Percentiles rank a stretch among this genome's conserved stretches.
phyloP scores from a whole-genome alignment of 2,329 filamentous ascomycete genomes.

The Botrytis fragariae region DNA sequence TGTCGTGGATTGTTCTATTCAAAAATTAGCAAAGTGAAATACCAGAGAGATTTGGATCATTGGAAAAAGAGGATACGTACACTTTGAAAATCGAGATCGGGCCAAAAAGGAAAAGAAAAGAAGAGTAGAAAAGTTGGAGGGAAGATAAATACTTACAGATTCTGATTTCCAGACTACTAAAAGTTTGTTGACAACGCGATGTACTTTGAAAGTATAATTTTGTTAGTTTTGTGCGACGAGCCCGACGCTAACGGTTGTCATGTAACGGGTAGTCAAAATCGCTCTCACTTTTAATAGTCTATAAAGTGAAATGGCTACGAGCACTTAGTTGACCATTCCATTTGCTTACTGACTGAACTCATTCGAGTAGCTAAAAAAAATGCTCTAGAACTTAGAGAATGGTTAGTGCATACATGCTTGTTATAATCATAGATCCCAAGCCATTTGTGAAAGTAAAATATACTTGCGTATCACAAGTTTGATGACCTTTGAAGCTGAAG shows the following conservation, averaged over 20 bases:
- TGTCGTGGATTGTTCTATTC: background rate
- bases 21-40: background rate
- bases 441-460: accelerated
- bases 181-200: background rate
- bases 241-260: background rate
- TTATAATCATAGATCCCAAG: background rate
- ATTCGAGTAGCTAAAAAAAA: background rate
- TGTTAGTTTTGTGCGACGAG: background rate
- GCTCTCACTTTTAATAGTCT: background rate
- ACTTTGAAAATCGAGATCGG: background rate
- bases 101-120: background rate
- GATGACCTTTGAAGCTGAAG: background rate
- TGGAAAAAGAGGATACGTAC: background rate
- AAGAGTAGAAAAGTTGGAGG: background rate
- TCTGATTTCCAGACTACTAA: background rate
- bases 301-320: background rate
- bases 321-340: background rate
- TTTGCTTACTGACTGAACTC: background rate
- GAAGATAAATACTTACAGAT: background rate
- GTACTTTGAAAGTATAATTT: background rate
- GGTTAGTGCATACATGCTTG: background rate
- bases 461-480: background rate
- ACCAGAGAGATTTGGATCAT: background rate
- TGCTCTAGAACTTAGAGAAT: background rate
- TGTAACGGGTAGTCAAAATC: background rate